Conservation (phyloP, 306 rosid genomes). For the Pyrus pyrifolia region DNA sequence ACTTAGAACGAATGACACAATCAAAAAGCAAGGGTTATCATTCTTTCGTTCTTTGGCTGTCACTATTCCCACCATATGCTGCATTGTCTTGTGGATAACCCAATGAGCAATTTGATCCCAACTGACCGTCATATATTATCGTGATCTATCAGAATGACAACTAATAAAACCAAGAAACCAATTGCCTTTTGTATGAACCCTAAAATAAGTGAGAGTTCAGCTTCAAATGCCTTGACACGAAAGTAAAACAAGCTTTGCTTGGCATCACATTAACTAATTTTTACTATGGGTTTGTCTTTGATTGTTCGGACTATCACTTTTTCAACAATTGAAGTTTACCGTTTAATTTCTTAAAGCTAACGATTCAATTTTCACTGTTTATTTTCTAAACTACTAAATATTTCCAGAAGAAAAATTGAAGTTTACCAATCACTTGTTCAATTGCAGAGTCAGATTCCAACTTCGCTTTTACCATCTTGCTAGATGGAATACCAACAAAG, state of each 20-base stretch:
- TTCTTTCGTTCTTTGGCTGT: constrained; percentile 23
- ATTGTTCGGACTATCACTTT: not conserved
- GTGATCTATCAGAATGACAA: too few species aligned
- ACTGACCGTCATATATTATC: too few species aligned
- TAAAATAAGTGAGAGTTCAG: not conserved
- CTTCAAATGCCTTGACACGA: constrained; percentile 34
- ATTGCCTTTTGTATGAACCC: too few species aligned
- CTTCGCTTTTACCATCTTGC: constrained; percentile 36
- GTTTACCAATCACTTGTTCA: constrained; percentile 26
- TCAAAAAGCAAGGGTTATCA: constrained; percentile 26
- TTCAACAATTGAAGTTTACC: not conserved
- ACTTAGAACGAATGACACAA: constrained; percentile 14
- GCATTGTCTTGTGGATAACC: constrained; percentile 36
- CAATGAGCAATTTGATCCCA: not conserved
- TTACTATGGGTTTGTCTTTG: too few species aligned
- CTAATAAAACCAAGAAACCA: too few species aligned
- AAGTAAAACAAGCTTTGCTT: constrained; percentile 31
- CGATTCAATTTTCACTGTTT: too few species aligned
- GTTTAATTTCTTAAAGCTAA: too few species aligned
- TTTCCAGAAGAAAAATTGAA: too few species aligned
- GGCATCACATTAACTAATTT: too few species aligned
- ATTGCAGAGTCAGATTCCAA: constrained; percentile 69
- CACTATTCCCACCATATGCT: constrained; percentile 44
- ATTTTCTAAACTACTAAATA: too few species aligned
- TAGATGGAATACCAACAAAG: constrained; percentile 53